Base-by-base conservation (phyloP, 306 rosid genomes). In the Cucurbita maxima region DNA sequence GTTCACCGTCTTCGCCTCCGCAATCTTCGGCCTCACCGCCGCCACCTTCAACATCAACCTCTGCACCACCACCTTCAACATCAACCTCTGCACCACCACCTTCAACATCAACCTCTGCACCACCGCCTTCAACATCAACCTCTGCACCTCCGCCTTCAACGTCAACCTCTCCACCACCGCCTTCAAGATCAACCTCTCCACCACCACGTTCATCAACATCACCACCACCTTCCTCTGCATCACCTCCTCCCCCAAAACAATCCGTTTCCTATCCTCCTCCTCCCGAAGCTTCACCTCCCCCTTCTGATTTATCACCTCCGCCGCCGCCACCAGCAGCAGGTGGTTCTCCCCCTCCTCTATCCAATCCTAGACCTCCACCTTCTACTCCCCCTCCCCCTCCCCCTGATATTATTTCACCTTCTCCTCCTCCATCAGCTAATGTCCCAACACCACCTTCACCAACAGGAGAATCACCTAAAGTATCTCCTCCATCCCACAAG, bases 361-460 rank as follows among this genome's bases (percentile, higher is more conserved):
- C 85, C 50, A 67, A 85, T 50, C 71, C 83, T 13, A 22, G 78
- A 2, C 89, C 89, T 70, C 90, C 88, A 16, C 55, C 76, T 10
- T 57, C 75, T 55, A 61, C 75, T 76, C 78, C 89, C 19, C 86
- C 91, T 66, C 81, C 94, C 36, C 91, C 89, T 48, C 86, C 91
- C 44, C 63, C 88, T 70, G 74, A 37, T 19, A 72, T 79, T 1
- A 16, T 68, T 72, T 72, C 90, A 4, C 77, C 82, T 6, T 60
- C 88, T 43, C 89, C 88, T 40, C 81, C 95, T 62, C 85, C 99
- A 76, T 88, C 96, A 2, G 76, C 83, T 16, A 75, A 83, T 56
- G 87, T 74, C 67, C 74, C 90, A 37, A 77, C 63, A 9, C 85
- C 92, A 63, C 83, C 94, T 58, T 48, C 97, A 22, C 76, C 81